Evolutionary conservation across 768 basidiomycete species (phyloP).

Genomic region (Pulveroboletus sp.): DNA sequence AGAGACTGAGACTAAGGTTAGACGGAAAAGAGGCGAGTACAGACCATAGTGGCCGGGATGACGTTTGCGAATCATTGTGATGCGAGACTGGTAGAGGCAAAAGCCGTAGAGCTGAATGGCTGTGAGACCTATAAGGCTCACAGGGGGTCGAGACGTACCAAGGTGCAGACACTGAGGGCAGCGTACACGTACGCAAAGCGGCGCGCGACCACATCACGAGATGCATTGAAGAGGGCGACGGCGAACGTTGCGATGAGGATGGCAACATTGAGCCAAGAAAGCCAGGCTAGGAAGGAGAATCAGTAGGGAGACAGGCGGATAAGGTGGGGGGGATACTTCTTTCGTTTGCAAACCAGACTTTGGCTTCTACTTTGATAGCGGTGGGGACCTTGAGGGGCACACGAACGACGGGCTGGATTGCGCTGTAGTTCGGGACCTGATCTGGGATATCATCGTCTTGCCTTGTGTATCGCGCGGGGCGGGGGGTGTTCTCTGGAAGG

Average conservation of each 20-base stretch:
- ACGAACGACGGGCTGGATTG: slow-evolving; percentile 61
- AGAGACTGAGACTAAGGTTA: not conserved
- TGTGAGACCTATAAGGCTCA: not conserved
- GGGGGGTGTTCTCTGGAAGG: slow-evolving; percentile 37
- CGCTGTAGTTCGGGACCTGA: slow-evolving; percentile 65
- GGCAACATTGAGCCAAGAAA: slow-evolving; percentile 85
- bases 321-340: slow-evolving; percentile 50
- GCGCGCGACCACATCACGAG: slow-evolving; percentile 56
- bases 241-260: slow-evolving; percentile 82
- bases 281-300: slow-evolving; percentile 61
- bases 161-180: slow-evolving; percentile 62
- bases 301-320: not conserved
- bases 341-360: slow-evolving; percentile 98
- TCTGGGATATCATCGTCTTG: slow-evolving; percentile 65
- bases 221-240: slow-evolving; percentile 85
- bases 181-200: slow-evolving; percentile 84
- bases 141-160: slow-evolving; percentile 37
- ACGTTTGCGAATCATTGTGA: slow-evolving; percentile 85
- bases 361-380: slow-evolving; percentile 83
- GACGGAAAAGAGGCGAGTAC: slow-evolving; percentile 16
- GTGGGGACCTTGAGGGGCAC: slow-evolving; percentile 81
- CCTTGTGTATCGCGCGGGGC: slow-evolving; percentile 52
- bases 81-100: slow-evolving; percentile 76
- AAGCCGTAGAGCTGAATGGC: slow-evolving; percentile 73
- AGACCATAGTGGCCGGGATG: slow-evolving; percentile 88